Evolutionary conservation across 257 asterid species (phyloP).

Genomic region (Schizonepeta tenuifolia): DNA sequence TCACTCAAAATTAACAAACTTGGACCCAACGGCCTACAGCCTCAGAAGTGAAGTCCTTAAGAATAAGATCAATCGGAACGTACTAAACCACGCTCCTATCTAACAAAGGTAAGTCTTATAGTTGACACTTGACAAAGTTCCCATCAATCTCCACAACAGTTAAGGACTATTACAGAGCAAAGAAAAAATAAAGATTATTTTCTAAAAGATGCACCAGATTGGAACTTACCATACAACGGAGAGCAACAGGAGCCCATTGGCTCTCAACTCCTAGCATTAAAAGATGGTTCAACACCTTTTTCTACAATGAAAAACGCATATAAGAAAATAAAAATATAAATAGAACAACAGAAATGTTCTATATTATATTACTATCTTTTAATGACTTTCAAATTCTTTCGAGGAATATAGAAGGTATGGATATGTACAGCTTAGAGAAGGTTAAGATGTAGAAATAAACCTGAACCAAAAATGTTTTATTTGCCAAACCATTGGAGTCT

Average conservation of each 20-base stretch:
- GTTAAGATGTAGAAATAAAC: constrained; percentile 43
- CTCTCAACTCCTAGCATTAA: constrained; percentile 94
- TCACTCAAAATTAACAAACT: constrained; percentile 6
- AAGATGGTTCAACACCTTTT: constrained; percentile 80
- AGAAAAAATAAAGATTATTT: constrained; percentile 11
- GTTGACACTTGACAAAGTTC: background rate
- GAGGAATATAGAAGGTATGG: background rate
- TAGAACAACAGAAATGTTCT: constrained; percentile 17
- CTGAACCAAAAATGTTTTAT: constrained; percentile 90
- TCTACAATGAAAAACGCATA: constrained; percentile 53
- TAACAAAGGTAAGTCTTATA: background rate
- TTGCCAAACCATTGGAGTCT: constrained; percentile 64
- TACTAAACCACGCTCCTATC: constrained; percentile 2
- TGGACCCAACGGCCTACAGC: constrained; percentile 3
- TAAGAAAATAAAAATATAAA: constrained; percentile 18
- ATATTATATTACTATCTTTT: background rate
- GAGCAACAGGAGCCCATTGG: constrained; percentile 96
- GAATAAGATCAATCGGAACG: constrained; percentile 9
- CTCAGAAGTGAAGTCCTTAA: background rate
- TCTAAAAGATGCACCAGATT: constrained; percentile 15
- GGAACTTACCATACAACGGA: constrained; percentile 80
- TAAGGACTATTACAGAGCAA: constrained; percentile 18
- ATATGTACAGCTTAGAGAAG: constrained; percentile 28
- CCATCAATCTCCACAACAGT: background rate
- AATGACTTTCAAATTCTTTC: background rate